Conservation (phyloP, 257 asterid species). For the Solanum clarkiae region DNA sequence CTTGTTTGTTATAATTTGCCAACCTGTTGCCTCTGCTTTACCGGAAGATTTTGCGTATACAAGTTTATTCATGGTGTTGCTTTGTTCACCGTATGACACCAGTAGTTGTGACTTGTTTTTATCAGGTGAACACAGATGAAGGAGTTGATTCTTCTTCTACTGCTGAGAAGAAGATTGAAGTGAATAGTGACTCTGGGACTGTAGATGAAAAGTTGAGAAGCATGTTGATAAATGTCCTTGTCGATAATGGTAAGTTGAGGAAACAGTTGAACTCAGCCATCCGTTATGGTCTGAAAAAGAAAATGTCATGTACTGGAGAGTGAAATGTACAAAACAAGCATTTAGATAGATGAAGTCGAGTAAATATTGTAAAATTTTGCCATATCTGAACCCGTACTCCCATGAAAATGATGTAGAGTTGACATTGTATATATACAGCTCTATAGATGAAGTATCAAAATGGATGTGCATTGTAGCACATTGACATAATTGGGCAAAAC, state of each 20-base stretch:
- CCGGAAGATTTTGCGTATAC: neutral
- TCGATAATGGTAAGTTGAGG: conserved; percentile 53
- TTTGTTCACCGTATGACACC: neutral
- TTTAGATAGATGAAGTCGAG: conserved; percentile 17
- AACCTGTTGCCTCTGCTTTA: neutral
- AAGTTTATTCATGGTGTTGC: neutral
- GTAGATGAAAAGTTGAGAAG: conserved; percentile 42
- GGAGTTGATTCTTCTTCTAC: conserved; percentile 18
- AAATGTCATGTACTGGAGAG: conserved; percentile 19
- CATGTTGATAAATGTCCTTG: conserved; percentile 34
- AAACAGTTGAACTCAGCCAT: conserved; percentile 61
- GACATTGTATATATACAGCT: conserved; percentile 5
- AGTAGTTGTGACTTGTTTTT: neutral
- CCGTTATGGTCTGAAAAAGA: conserved; percentile 27
- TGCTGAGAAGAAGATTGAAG: conserved; percentile 12
- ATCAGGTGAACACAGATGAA: conserved; percentile 32
- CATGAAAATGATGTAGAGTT: neutral
- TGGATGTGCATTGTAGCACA: neutral
- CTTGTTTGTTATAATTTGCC: neutral
- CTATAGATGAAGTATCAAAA: neutral
- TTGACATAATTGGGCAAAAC: neutral
- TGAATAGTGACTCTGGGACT: conserved; percentile 6
- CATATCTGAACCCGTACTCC: neutral
- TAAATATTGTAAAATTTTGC: conserved; percentile 36
- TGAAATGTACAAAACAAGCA: conserved; percentile 29